Evolutionary conservation across 129 eudicot genomes (phyloP), one percentile per base, ranked within the genome.

Genomic region (Artemisia annua): DNA sequence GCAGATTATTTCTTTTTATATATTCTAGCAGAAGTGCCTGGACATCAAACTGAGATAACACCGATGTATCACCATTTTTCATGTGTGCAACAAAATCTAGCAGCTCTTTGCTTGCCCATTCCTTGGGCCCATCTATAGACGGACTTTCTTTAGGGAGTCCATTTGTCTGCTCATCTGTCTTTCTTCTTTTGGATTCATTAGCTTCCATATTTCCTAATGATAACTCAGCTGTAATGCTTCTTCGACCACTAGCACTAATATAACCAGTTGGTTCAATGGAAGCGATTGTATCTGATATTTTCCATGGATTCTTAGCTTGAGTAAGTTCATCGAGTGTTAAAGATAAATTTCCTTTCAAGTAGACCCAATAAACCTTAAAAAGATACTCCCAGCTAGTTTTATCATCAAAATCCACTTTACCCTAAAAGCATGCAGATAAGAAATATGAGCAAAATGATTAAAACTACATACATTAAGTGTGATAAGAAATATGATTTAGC

Each of bases 331-430:
- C 72, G 15, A 78, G 54, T 39, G 96, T 88, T 39, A 95, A 70
- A 43, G 96, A 84, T 69, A 88, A 83, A 66, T 87, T 95, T 63
- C 83, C 88, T 76, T 90, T 95, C 63, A 87, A 61, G 81, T 35
- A 81, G 30, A 86, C 54, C 97, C 97, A 95, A 48, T 95, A 95
- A 77, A 90, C 91, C 86, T 95, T 95, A 71, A 95, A 95, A 72
- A 95, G 96, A 87, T 95, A 95, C 81, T 95, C 99, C 97, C 97
- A 95, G 82, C 97, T 95, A 62, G 63, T 76, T 57, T 76, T 85
- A 85, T 95, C 99, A 80, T 95, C 99, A 83, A 95, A 95, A 85
- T 95, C 99, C 72, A 95, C 98, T 48, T 87, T 84, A 75, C 82
- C 87, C 92, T 94, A 73, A 77, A 43, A 66, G 66, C 52, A 59